Conservation (phyloP, 768 basidiomycete genomes). For the Clitopilus passeckerianus region DNA sequence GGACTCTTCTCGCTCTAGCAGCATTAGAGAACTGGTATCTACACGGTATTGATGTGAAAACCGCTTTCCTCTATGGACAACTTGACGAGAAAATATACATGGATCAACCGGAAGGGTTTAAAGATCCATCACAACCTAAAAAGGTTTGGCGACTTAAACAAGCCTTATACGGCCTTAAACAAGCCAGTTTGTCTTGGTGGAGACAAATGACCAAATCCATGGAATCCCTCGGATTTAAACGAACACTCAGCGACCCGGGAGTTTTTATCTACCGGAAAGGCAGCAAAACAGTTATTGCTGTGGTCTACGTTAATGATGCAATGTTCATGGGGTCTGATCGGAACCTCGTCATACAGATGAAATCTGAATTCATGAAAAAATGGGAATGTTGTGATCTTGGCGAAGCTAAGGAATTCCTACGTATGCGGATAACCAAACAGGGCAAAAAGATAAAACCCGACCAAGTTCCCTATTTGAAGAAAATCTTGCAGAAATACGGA, state of each 20-base stretch:
- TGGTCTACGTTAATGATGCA: conserved; percentile 10
- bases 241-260: conserved; percentile 1
- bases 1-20: conserved; percentile 17
- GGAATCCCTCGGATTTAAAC: conserved; percentile 7
- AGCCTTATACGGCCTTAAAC: conserved; percentile 13
- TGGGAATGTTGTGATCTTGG: conserved; percentile 19
- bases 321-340: conserved; percentile 5
- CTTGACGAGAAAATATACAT: conserved; percentile 10
- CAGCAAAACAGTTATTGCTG: conserved; percentile 2
- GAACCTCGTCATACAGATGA: conserved; percentile 5
- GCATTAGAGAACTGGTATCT: conserved; percentile 9
- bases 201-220: conserved; percentile 5
- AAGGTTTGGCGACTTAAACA: conserved; percentile 6
- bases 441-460: conserved; percentile 8
- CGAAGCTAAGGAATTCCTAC: conserved; percentile 10
- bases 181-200: conserved; percentile 10
- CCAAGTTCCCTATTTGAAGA: conserved; percentile 9
- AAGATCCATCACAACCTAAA: neutral
- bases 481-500: neutral
- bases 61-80: conserved; percentile 15
- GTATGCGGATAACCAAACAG: conserved; percentile 8
- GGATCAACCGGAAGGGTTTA: conserved; percentile 10
- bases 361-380: conserved; percentile 11
- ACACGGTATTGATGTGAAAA: conserved; percentile 12
- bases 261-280: conserved; percentile 8